Percentiles rank a stretch among this genome's conserved stretches.
Conservation (phyloP, 2,329 filamentous ascomycete genomes). For the Colletotrichum sp. region DNA sequence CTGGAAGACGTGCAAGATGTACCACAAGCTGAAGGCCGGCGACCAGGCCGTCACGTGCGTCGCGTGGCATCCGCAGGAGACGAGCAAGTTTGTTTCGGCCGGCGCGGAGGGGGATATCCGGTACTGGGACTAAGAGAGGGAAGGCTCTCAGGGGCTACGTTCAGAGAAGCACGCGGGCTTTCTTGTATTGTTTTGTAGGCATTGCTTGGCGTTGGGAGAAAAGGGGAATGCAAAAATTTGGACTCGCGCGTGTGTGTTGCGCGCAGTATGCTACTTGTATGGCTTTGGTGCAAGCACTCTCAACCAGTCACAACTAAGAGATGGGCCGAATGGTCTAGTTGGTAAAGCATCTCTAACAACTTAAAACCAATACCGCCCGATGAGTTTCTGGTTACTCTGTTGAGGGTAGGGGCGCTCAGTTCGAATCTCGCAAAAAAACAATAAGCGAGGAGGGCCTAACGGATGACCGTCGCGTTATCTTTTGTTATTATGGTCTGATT, state of each 20-base stretch:
- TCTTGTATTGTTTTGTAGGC: conserved; percentile 8
- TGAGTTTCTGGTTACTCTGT: neutral
- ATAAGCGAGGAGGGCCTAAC: neutral
- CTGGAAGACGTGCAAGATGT: conserved; percentile 99
- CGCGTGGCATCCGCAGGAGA: conserved; percentile 98
- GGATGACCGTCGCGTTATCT: neutral
- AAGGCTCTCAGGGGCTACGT: neutral
- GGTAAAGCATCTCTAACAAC: neutral
- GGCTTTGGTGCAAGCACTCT: neutral
- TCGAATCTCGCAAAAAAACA: neutral
- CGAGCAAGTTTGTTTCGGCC: conserved; percentile 89
- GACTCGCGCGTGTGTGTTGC: neutral
- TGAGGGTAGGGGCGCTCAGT: neutral
- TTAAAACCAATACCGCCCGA: neutral
- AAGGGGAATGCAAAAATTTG: neutral
- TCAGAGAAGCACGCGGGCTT: neutral
- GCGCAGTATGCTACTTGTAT: neutral
- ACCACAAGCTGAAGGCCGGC: conserved; percentile 89
- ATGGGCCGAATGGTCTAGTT: neutral
- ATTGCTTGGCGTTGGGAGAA: conserved; percentile 21
- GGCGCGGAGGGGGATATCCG: conserved; percentile 88
- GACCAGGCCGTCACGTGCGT: conserved; percentile 84
- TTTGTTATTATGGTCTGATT: neutral
- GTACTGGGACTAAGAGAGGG: conserved; percentile 79
- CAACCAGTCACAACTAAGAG: neutral